phyloP scores from a whole-genome alignment of 2,329 filamentous ascomycete genomes.

The Parafenestella ontariensis region DNA sequence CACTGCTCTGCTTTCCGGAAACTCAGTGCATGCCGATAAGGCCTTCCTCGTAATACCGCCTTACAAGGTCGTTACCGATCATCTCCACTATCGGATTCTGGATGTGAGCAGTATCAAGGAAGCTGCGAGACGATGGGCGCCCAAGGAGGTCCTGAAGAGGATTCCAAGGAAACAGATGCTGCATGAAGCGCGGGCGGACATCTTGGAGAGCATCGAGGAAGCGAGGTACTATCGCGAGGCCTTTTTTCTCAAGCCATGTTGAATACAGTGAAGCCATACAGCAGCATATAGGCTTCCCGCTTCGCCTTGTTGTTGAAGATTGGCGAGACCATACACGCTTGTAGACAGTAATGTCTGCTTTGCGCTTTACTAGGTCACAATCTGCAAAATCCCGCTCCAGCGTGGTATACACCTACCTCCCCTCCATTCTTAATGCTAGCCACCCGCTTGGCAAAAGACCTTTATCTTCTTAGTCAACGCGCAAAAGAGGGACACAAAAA shows the following conservation, averaged over 20 bases:
- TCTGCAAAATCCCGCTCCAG: too few species aligned
- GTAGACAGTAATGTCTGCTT: too few species aligned
- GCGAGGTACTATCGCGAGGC: conserved; percentile 79
- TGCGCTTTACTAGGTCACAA: too few species aligned
- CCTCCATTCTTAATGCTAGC: too few species aligned
- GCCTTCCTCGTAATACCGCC: conserved; percentile 78
- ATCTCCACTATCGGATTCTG: conserved; percentile 88
- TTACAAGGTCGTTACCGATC: conserved; percentile 74
- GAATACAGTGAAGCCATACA: not conserved
- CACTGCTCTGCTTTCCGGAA: conserved; percentile 81
- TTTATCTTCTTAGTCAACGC: too few species aligned
- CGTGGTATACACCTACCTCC: too few species aligned
- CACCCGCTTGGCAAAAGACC: too few species aligned
- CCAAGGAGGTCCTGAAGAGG: conserved; percentile 63
- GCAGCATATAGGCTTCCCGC: not conserved
- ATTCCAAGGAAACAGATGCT: conserved; percentile 76
- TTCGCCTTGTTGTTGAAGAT: not conserved
- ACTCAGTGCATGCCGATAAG: conserved; percentile 89
- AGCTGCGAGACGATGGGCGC: conserved; percentile 81
- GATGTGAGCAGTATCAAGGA: conserved; percentile 95
- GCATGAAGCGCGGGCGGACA: conserved; percentile 87
- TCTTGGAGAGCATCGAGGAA: conserved; percentile 93
- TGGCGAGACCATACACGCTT: too few species aligned
- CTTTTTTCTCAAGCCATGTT: conserved; percentile 62
- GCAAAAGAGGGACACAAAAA: too few species aligned